These are phyloP conservation scores for Ambrosiella cleistominuta DNA, from an alignment of 2,329 filamentous ascomycete species.

Conservation along the genomic window DNA sequence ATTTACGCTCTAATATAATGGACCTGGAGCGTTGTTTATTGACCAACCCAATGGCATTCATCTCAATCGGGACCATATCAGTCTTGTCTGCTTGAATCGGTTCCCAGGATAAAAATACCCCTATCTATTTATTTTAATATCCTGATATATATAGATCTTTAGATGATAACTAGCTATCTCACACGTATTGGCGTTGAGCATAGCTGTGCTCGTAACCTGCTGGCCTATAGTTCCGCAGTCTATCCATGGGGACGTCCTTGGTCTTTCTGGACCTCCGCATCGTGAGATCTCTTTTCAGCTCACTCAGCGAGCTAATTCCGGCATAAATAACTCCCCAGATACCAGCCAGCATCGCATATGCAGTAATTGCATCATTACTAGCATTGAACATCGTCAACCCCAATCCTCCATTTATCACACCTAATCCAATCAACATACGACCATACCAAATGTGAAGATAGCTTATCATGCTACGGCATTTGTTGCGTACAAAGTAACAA, in stretches of 20 bases:
- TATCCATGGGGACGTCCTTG: constrained; percentile 4
- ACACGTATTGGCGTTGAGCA: constrained; percentile 1
- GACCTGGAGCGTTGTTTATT: background rate
- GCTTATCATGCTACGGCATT: constrained; percentile 32
- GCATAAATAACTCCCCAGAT: constrained; percentile 24
- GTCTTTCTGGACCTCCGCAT: background rate
- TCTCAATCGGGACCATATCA: too few species aligned
- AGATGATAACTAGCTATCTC: background rate
- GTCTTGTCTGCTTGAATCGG: background rate
- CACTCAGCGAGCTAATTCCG: constrained; percentile 4
- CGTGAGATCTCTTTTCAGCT: constrained; percentile 8
- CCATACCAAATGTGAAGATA: constrained; percentile 47
- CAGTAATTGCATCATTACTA: constrained; percentile 26
- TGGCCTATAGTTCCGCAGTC: constrained; percentile 2
- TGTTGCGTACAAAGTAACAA: constrained; percentile 29
- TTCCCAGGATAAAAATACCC: background rate
- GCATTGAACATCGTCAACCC: constrained; percentile 34
- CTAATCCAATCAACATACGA: constrained; percentile 37
- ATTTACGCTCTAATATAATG: constrained; percentile 5
- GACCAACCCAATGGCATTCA: background rate
- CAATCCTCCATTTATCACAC: constrained; percentile 45
- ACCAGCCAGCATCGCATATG: constrained; percentile 38
- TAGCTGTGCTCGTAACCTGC: background rate
- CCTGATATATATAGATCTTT: too few species aligned
- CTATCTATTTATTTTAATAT: too few species aligned